These are phyloP conservation scores for Smittium culicis DNA, from an alignment of 371 early-diverging fungal genomes.

Conservation along the genomic window DNA sequence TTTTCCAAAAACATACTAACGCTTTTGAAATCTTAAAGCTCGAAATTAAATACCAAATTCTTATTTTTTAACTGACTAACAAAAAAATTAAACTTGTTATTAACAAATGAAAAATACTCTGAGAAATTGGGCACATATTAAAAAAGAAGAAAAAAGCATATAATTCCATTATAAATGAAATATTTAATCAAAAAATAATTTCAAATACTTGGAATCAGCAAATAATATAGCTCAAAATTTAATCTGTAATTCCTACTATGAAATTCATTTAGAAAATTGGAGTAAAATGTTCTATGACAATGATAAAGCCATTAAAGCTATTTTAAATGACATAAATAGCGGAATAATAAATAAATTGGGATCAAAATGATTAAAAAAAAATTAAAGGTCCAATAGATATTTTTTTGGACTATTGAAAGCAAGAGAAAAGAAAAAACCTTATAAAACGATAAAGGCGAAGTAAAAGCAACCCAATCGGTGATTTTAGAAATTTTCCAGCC, in stretches of 20 bases:
- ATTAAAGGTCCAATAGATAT: constrained; percentile 10
- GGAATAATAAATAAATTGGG: background rate
- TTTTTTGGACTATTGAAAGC: constrained; percentile 5
- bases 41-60: constrained; percentile 1
- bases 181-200: background rate
- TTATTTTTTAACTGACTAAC: background rate
- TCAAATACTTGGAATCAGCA: background rate
- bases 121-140: constrained; percentile 3
- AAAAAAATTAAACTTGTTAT: background rate
- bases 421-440: background rate
- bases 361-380: background rate
- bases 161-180: background rate
- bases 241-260: background rate
- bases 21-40: background rate
- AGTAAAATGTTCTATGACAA: background rate
- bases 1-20: background rate
- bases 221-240: background rate
- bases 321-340: background rate
- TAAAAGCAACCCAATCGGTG: background rate
- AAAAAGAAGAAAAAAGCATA: constrained; percentile 6
- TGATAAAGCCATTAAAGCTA: background rate
- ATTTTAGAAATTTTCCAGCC: background rate
- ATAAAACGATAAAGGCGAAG: background rate
- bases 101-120: background rate
- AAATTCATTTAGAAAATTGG: background rate